phyloP scores from a whole-genome alignment of 805 yeast genomes.

The Lachancea kluyveri region DNA sequence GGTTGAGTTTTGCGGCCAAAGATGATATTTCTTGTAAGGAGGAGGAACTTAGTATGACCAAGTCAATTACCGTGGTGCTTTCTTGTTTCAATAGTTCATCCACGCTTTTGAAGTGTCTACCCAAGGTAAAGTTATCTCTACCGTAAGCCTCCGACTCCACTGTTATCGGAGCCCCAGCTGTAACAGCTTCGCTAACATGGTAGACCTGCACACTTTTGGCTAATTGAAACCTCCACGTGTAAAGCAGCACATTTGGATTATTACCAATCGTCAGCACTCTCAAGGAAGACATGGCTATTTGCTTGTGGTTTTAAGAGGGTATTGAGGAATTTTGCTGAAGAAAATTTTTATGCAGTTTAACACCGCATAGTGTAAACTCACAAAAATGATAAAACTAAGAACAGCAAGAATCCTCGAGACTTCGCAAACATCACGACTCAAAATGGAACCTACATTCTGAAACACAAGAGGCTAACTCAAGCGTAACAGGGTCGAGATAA shows the following conservation, averaged over 20 bases:
- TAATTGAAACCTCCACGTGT: slow-evolving; percentile 29
- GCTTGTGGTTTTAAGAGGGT: too few species aligned
- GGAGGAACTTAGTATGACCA: slow-evolving; percentile 40
- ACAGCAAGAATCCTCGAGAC: too few species aligned
- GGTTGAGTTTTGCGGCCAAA: slow-evolving; percentile 33
- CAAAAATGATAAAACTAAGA: too few species aligned
- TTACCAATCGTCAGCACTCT: slow-evolving; percentile 27
- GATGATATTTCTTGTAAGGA: slow-evolving; percentile 48
- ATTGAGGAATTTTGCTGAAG: too few species aligned
- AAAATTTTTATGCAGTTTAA: too few species aligned
- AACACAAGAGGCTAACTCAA: too few species aligned
- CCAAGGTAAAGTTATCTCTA: slow-evolving; percentile 18
- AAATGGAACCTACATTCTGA: too few species aligned
- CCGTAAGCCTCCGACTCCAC: slow-evolving; percentile 26
- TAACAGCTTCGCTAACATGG: slow-evolving; percentile 25
- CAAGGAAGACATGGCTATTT: slow-evolving; percentile 20
- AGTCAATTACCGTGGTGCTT: slow-evolving; percentile 31
- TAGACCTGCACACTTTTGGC: slow-evolving; percentile 31
- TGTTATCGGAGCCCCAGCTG: slow-evolving; percentile 14
- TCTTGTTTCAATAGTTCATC: slow-evolving; percentile 11
- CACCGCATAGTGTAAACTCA: too few species aligned
- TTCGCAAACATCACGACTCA: too few species aligned
- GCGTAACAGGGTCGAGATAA: too few species aligned
- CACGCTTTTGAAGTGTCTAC: slow-evolving; percentile 24
- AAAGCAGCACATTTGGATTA: slow-evolving; percentile 26